Conservation (phyloP, 768 basidiomycete species). For the Lactarius hengduanensis region DNA sequence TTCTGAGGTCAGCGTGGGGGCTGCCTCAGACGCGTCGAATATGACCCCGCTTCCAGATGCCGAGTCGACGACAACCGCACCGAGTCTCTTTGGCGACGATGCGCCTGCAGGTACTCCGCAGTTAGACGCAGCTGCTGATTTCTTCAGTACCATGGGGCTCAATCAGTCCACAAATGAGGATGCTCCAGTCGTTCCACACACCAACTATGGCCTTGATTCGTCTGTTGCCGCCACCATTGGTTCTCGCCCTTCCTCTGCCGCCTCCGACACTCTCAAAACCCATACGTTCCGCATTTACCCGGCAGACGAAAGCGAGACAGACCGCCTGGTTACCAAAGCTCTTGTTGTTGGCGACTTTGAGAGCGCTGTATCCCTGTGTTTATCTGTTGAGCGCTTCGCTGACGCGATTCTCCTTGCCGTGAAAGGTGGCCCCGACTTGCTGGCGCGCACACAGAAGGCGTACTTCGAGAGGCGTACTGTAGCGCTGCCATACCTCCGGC, state of each 20-base stretch:
- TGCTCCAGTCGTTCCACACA: conserved; percentile 67
- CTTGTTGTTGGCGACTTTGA: conserved; percentile 95
- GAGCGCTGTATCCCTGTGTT: conserved; percentile 86
- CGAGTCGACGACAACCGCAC: conserved; percentile 82
- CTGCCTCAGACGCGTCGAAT: conserved; percentile 60
- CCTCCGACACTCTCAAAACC: conserved; percentile 68
- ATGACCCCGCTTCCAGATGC: conserved; percentile 57
- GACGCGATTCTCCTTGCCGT: conserved; percentile 94
- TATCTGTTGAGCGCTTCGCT: conserved; percentile 85
- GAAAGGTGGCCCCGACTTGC: conserved; percentile 82
- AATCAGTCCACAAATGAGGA: conserved; percentile 44
- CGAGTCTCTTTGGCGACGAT: conserved; percentile 87
- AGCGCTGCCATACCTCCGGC: conserved; percentile 79
- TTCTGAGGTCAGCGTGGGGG: conserved; percentile 69
- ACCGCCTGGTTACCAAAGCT: conserved; percentile 86
- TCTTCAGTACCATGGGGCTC: conserved; percentile 79
- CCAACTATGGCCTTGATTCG: conserved; percentile 77
- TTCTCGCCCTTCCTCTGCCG: conserved; percentile 82
- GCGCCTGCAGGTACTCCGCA: conserved; percentile 59
- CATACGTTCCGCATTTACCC: conserved; percentile 93
- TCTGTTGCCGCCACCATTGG: conserved; percentile 95
- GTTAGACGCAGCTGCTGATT: conserved; percentile 70
- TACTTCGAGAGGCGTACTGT: conserved; percentile 86
- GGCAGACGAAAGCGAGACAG: conserved; percentile 79
- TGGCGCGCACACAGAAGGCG: conserved; percentile 85